phyloP scores from a whole-genome alignment of 495 filamentous ascomycete species.

The Chaetomium cochliodes region DNA sequence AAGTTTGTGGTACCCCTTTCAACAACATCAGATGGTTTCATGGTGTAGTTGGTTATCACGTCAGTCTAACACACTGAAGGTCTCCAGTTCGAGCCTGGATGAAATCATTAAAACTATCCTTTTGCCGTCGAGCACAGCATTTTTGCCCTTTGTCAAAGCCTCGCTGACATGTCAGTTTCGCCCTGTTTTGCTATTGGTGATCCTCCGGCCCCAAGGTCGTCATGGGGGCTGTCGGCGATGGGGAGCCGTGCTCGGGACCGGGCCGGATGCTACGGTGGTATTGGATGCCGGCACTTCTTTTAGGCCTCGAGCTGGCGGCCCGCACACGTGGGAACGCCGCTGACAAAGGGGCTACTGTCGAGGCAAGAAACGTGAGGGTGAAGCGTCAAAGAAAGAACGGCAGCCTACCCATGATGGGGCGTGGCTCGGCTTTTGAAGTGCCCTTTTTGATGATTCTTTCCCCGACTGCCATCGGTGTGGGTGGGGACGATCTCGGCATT shows the following conservation, averaged over 20 bases:
- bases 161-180: neutral
- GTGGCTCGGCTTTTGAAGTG: neutral
- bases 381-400: neutral
- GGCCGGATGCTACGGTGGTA: neutral
- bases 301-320: neutral
- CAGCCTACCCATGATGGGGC: neutral
- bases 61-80: conserved; percentile 26
- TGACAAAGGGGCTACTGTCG: neutral
- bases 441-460: neutral
- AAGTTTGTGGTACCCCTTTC: neutral
- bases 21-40: conserved; percentile 19
- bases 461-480: neutral
- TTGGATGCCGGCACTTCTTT: conserved; percentile 1
- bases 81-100: conserved; percentile 28
- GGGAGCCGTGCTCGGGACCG: neutral
- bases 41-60: conserved; percentile 28
- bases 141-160: neutral
- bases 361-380: neutral
- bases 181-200: neutral
- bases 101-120: conserved; percentile 16
- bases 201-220: no score
- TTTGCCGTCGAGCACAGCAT: neutral
- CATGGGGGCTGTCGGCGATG: neutral
- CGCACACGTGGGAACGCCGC: neutral
- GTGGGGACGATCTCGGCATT: neutral